Evolutionary conservation across 257 asterid genomes (phyloP).

Genomic region (Solanum lycopersicoides): DNA sequence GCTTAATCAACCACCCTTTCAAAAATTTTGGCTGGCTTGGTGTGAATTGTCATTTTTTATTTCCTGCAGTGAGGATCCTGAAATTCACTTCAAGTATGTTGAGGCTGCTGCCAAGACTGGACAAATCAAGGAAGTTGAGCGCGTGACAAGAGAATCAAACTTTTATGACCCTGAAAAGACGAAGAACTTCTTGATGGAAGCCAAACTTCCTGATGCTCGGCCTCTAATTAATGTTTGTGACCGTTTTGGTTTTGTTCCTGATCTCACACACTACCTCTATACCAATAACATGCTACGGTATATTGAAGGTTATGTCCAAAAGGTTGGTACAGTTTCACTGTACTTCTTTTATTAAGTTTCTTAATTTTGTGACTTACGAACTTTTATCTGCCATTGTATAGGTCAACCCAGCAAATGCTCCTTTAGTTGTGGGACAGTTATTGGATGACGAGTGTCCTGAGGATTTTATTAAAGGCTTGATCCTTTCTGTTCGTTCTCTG

Average conservation of each 20-base stretch:
- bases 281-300: conserved; percentile 95
- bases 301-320: conserved; percentile 98
- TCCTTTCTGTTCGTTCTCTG: conserved; percentile 95
- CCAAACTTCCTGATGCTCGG: conserved; percentile 98
- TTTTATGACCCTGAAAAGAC: conserved; percentile 97
- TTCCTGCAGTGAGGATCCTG: conserved; percentile 87
- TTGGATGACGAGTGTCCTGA: conserved; percentile 98
- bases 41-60: background rate
- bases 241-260: conserved; percentile 98
- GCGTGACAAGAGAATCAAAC: conserved; percentile 96
- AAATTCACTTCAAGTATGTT: conserved; percentile 96
- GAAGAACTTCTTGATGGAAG: conserved; percentile 95
- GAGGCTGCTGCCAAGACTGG: conserved; percentile 99
- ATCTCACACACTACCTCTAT: conserved; percentile 93
- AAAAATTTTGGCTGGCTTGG: background rate
- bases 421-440: conserved; percentile 97
- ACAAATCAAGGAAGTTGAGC: conserved; percentile 98
- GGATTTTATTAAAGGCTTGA: conserved; percentile 95
- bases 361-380: background rate
- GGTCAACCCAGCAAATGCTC: conserved; percentile 99
- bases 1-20: background rate
- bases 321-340: conserved; percentile 39
- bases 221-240: conserved; percentile 96
- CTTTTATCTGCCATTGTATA: conserved; percentile 17
- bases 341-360: background rate